phyloP scores from a whole-genome alignment of 441 rosid genomes.

The Euphorbia celastroides region DNA sequence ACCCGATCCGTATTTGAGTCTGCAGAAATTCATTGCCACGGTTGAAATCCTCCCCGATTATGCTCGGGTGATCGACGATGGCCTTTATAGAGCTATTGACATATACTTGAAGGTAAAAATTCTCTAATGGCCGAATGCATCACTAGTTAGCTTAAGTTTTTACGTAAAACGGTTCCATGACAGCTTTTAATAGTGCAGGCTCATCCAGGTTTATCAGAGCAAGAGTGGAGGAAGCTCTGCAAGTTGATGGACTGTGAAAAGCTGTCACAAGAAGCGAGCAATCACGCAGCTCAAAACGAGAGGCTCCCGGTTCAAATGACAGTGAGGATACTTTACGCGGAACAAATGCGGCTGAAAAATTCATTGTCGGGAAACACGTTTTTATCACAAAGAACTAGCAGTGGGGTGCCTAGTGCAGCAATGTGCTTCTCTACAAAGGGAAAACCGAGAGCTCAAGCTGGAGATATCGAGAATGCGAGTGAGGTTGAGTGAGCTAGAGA shows the following conservation, averaged over 20 bases:
- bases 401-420: conserved; percentile 64
- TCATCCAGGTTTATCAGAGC: conserved; percentile 65
- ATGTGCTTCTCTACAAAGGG: conserved; percentile 78
- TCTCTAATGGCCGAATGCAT: no score
- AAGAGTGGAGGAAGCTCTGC: conserved; percentile 64
- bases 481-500: conserved; percentile 80
- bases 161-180: no score
- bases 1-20: conserved; percentile 67
- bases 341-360: conserved; percentile 65
- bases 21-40: conserved; percentile 62
- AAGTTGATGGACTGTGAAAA: conserved; percentile 72
- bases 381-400: conserved; percentile 58
- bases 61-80: conserved; percentile 75
- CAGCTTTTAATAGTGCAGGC: conserved; percentile 55
- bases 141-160: no score
- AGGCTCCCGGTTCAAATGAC: conserved; percentile 61
- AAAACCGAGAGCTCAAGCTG: conserved; percentile 80
- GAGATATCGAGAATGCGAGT: conserved; percentile 89
- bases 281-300: conserved; percentile 72
- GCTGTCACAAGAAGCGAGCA: conserved; percentile 64
- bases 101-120: conserved; percentile 68
- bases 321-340: conserved; percentile 52
- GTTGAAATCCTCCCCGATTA: conserved; percentile 68
- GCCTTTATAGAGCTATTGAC: conserved; percentile 76
- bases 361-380: conserved; percentile 49